Evolutionary conservation across 2,329 filamentous ascomycete genomes (phyloP).

Genomic region (Xylaria sp.): DNA sequence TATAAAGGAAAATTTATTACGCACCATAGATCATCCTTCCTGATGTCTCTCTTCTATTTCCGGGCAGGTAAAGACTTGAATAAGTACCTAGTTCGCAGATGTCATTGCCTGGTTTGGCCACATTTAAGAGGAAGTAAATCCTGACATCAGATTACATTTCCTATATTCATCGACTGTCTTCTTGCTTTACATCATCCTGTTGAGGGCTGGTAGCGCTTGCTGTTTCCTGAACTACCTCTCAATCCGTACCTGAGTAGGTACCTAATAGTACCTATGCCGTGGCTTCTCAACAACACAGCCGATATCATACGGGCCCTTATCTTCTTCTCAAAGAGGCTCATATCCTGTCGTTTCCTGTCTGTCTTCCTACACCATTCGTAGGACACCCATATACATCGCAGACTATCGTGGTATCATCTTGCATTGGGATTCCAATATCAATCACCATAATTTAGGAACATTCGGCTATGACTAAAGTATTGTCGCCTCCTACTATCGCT

Average conservation of each 20-base stretch:
- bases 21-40: slow-evolving; percentile 50
- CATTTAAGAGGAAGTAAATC: background rate
- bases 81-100: background rate
- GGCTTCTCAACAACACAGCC: too few species aligned
- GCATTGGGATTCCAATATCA: slow-evolving; percentile 25
- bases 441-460: slow-evolving; percentile 25
- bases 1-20: slow-evolving; percentile 63
- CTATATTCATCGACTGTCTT: background rate
- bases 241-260: too few species aligned
- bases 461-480: slow-evolving; percentile 34
- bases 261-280: too few species aligned
- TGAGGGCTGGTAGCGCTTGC: slow-evolving; percentile 7
- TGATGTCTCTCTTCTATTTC: slow-evolving; percentile 17
- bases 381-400: slow-evolving; percentile 25
- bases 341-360: background rate
- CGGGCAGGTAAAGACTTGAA: background rate
- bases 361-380: background rate
- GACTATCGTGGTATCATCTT: slow-evolving; percentile 28
- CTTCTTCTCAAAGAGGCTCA: background rate
- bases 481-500: slow-evolving; percentile 34
- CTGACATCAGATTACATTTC: background rate
- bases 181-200: background rate
- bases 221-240: background rate
- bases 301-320: too few species aligned
- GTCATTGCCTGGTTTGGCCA: background rate